Evolutionary conservation across 108 stramenopile species (phyloP), one percentile per base, ranked within the genome.

Genomic region (Discostella stelligeroides): DNA sequence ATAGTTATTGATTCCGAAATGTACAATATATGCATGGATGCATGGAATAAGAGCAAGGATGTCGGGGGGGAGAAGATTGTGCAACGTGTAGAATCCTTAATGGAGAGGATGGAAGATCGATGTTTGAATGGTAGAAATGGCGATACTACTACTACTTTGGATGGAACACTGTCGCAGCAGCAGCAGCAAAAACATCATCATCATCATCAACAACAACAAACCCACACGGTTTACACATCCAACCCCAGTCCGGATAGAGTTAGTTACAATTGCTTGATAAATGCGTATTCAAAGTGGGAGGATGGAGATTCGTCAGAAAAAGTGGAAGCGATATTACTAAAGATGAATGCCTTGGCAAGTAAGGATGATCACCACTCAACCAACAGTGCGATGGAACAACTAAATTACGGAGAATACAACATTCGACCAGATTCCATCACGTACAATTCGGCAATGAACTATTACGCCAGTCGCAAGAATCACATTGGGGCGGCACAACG

Each of bases 11-110:
- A 70, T 25, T 21, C 77, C 21, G 70, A 71, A 7, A 79, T 79
- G 77, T 79, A 79, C 70, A 79, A 79, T 60, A 57, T 63, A 1
- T 66, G 63, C 64, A 79, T 79, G 64, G 11, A 60, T 50, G 77
- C 77, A 7, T 79, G 77, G 77, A 79, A 70, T 28, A 40, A 46
- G 18, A 66, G 64, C 55, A 37, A 38, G 13, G 43, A 55, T 54
- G 66, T 40, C 6, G 64, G 67, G 49, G 78, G 78, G 11, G 34
- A 40, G 30, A 38, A 25, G 14, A 63, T 79, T 48, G 70, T 57
- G 1, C 0, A 57, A 14, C 59, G 50, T 15, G 79, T 70, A 18
- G 63, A 70, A 43, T 63, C 50, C 11, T 48, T 80, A 17, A 28
- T 76, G 23, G 25, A 37, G 17, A 47, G 79, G 27, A 80, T 80